A percentile compares a stretch with the other conserved stretches of the same genome.
Evolutionary conservation across 164 flowering plant species (phyloP).

Genomic region (Tinospora cordifolia): DNA sequence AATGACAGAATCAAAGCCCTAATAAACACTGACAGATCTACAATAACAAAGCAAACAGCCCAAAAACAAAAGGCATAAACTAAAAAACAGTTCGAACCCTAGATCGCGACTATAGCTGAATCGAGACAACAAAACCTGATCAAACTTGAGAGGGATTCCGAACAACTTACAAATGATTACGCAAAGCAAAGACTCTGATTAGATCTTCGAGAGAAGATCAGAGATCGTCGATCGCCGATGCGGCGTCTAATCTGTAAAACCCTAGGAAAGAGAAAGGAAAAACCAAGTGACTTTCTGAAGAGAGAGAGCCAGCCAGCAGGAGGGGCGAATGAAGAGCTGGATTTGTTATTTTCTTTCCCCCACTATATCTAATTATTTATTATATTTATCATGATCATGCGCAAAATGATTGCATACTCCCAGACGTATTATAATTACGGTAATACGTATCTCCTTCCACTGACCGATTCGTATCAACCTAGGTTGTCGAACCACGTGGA

Average conservation of each 20-base stretch:
- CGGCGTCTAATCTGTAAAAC: conserved; percentile 9
- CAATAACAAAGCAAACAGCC: neutral
- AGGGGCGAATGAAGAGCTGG: conserved; percentile 7
- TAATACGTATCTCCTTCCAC: too few species aligned
- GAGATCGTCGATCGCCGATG: neutral
- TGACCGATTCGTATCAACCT: too few species aligned
- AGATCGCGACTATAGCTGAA: too few species aligned
- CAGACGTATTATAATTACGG: too few species aligned
- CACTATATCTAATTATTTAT: neutral
- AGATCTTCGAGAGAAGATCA: neutral
- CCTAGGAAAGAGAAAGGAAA: conserved; percentile 16
- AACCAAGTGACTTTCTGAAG: neutral
- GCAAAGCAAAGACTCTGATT: neutral
- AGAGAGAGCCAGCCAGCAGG: neutral
- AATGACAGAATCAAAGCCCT: neutral
- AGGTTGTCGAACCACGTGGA: too few species aligned
- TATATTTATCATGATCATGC: neutral
- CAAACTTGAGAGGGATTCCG: too few species aligned
- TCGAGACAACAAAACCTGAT: too few species aligned
- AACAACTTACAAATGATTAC: conserved; percentile 6
- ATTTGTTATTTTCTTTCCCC: conserved; percentile 13
- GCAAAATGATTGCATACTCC: neutral
- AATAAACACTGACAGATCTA: neutral
- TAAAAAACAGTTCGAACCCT: too few species aligned
- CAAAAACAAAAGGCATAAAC: neutral